These are phyloP conservation scores for Plasmodium falciparum DNA, from an alignment of 169 alveolate genomes.

Conservation along the genomic window DNA sequence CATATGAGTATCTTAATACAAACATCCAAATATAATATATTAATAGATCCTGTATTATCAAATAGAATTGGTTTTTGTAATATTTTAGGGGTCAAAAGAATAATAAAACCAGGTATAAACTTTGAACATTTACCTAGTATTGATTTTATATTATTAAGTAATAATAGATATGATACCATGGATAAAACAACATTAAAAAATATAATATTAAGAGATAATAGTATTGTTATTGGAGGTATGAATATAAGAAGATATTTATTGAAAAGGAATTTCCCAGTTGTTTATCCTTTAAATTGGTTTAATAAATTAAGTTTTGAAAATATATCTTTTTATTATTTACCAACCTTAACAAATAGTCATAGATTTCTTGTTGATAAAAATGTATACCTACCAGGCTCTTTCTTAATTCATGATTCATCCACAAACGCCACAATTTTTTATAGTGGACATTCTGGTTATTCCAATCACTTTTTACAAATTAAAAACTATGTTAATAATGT, in stretches of 20 bases:
- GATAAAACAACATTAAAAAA: slow-evolving; percentile 45
- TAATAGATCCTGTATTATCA: slow-evolving; percentile 74
- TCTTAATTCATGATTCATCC: slow-evolving; percentile 44
- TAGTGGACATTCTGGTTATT: slow-evolving; percentile 76
- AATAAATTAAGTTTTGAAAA: slow-evolving; percentile 55
- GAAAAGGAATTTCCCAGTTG: slow-evolving; percentile 71
- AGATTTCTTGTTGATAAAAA: slow-evolving; percentile 56
- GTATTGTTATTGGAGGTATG: slow-evolving; percentile 74
- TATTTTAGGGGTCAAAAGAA: slow-evolving; percentile 56
- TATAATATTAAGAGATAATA: slow-evolving; percentile 69
- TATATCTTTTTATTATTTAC: slow-evolving; percentile 67
- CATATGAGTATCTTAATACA: slow-evolving; percentile 75
- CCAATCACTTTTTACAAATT: slow-evolving; percentile 64
- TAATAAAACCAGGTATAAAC: slow-evolving; percentile 56
- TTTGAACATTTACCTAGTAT: slow-evolving; percentile 69
- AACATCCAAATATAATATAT: slow-evolving; percentile 44
- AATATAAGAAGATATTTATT: slow-evolving; percentile 67
- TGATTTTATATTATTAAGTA: slow-evolving; percentile 72
- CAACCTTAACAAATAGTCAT: slow-evolving; percentile 67
- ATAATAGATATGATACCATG: slow-evolving; percentile 75
- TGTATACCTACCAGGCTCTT: slow-evolving; percentile 76
- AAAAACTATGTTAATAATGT: slow-evolving; percentile 47
- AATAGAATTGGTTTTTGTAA: slow-evolving; percentile 51
- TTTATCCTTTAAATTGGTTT: slow-evolving; percentile 77
- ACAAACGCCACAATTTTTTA: slow-evolving; percentile 60